A percentile compares a stretch with the other conserved stretches of the same genome.
These are phyloP conservation scores for Trichopus zeylanicus DNA, from an alignment of 116 monocot species.

Conservation along the genomic window DNA sequence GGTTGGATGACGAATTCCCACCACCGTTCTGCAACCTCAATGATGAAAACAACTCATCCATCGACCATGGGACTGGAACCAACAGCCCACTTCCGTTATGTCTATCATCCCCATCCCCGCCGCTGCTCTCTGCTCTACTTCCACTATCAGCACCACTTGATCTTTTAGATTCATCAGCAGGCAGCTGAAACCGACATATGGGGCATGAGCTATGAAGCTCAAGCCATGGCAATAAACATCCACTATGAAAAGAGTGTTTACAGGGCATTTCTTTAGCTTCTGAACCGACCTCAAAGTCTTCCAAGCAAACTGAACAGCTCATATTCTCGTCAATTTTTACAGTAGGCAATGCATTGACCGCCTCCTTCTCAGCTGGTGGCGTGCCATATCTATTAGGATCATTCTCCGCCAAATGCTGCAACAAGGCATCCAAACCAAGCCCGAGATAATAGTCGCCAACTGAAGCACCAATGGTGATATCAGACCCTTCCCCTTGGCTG, in stretches of 20 bases:
- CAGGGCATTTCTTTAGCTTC: conserved; percentile 23
- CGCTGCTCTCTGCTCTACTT: background rate
- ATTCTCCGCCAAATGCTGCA: conserved; percentile 19
- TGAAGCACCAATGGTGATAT: conserved; percentile 7
- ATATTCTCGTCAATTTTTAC: conserved; percentile 11
- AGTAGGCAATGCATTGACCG: conserved; percentile 11
- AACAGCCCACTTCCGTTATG: conserved; percentile 22
- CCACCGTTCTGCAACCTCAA: conserved; percentile 18
- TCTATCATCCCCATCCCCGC: conserved; percentile 3
- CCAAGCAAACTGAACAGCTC: conserved; percentile 17
- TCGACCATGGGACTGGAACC: conserved; percentile 38
- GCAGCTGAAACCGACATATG: conserved; percentile 55
- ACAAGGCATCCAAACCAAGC: conserved; percentile 10
- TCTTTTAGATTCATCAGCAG: conserved; percentile 32
- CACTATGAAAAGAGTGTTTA: conserved; percentile 12
- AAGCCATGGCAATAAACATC: conserved; percentile 22
- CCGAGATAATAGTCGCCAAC: conserved; percentile 9
- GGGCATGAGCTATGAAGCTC: conserved; percentile 29
- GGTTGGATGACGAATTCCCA: conserved; percentile 20
- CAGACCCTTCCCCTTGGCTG: background rate
- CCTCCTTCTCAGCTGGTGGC: conserved; percentile 11
- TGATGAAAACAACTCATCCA: conserved; percentile 44
- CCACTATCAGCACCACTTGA: background rate
- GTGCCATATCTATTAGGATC: conserved; percentile 14
- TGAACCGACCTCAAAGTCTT: conserved; percentile 11